Evolutionary conservation across 2,329 filamentous ascomycete species (phyloP).

Genomic region (Penicillium psychrosexuale): DNA sequence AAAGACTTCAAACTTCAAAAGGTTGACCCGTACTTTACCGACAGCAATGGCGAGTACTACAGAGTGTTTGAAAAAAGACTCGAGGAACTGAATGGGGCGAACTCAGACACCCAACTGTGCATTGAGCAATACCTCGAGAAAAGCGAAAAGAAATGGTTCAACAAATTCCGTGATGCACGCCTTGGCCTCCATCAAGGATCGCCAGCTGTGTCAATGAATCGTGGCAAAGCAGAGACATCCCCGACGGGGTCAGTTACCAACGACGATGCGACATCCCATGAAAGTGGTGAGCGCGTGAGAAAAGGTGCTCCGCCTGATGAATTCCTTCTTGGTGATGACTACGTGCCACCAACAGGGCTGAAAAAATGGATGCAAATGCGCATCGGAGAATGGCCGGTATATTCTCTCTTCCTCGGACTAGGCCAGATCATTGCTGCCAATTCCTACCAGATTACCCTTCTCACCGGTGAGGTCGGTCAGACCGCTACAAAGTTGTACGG

Average conservation of each 20-base stretch:
- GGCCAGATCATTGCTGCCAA: slow-evolving; percentile 64
- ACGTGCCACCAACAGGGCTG: slow-evolving; percentile 55
- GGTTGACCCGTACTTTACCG: slow-evolving; percentile 66
- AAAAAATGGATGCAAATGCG: slow-evolving; percentile 56
- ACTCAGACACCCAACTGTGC: slow-evolving; percentile 58
- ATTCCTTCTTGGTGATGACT: slow-evolving; percentile 56
- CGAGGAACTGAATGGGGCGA: slow-evolving; percentile 54
- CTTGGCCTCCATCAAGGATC: slow-evolving; percentile 50
- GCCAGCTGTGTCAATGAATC: slow-evolving; percentile 35
- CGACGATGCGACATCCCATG: slow-evolving; percentile 35
- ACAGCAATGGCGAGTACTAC: slow-evolving; percentile 61
- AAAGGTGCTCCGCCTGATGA: slow-evolving; percentile 47
- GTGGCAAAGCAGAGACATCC: slow-evolving; percentile 32
- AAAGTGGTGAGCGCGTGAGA: slow-evolving; percentile 34
- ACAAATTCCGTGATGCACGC: slow-evolving; percentile 56
- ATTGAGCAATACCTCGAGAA: slow-evolving; percentile 64
- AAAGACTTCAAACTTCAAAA: slow-evolving; percentile 63
- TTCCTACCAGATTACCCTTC: slow-evolving; percentile 66
- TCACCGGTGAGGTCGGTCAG: slow-evolving; percentile 61
- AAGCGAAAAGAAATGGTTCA: slow-evolving; percentile 67
- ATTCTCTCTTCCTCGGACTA: slow-evolving; percentile 59
- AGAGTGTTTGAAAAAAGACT: slow-evolving; percentile 57
- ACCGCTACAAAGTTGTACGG: slow-evolving; percentile 58
- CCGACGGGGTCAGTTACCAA: slow-evolving; percentile 43
- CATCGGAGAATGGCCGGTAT: slow-evolving; percentile 63